Conservation (phyloP, 495 filamentous ascomycete genomes). For the Penicillium alfredii region DNA sequence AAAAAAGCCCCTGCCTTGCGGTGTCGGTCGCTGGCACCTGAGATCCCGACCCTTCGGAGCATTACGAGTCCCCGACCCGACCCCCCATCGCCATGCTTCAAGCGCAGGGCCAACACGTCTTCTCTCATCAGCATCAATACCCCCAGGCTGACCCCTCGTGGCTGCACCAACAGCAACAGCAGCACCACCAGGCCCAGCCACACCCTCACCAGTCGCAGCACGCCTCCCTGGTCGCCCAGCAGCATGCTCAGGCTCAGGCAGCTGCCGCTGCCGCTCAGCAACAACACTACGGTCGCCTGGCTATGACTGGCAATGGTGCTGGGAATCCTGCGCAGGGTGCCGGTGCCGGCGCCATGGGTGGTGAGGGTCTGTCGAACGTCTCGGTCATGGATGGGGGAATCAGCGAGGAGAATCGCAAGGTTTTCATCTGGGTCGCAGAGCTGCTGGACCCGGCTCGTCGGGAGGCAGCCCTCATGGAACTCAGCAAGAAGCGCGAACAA, state of each 20-base stretch:
- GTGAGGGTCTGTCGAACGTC: slow-evolving; percentile 46
- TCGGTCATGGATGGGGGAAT: slow-evolving; percentile 52
- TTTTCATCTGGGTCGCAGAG: slow-evolving; percentile 89
- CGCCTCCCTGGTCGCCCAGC: slow-evolving; percentile 44
- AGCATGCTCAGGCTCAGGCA: slow-evolving; percentile 55
- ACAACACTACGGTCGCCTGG: slow-evolving; percentile 74
- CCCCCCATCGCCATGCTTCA: slow-evolving; percentile 41
- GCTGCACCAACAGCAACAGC: slow-evolving; percentile 62
- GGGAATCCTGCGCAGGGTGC: slow-evolving; percentile 34
- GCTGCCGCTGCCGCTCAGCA: slow-evolving; percentile 64
- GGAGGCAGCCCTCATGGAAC: slow-evolving; percentile 86
- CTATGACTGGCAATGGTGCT: slow-evolving; percentile 51
- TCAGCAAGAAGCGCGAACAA: slow-evolving; percentile 98
- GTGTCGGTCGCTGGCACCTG: too few species aligned
- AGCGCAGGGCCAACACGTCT: slow-evolving; percentile 55
- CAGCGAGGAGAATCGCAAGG: slow-evolving; percentile 87
- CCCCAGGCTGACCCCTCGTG: slow-evolving; percentile 69
- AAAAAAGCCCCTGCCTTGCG: slow-evolving; percentile 6
- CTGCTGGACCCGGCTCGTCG: slow-evolving; percentile 79
- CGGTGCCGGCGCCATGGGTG: slow-evolving; percentile 41
- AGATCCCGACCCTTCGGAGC: slow-evolving; percentile 25
- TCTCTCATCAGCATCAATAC: slow-evolving; percentile 77
- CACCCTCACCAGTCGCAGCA: slow-evolving; percentile 44
- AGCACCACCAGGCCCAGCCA: slow-evolving; percentile 65
- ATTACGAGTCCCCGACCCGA: slow-evolving; percentile 30